Percentiles rank a stretch among this genome's conserved stretches.
These are phyloP conservation scores for Paraurostyla sp. DNA, from an alignment of 73 alveolate species.

Conservation along the genomic window DNA sequence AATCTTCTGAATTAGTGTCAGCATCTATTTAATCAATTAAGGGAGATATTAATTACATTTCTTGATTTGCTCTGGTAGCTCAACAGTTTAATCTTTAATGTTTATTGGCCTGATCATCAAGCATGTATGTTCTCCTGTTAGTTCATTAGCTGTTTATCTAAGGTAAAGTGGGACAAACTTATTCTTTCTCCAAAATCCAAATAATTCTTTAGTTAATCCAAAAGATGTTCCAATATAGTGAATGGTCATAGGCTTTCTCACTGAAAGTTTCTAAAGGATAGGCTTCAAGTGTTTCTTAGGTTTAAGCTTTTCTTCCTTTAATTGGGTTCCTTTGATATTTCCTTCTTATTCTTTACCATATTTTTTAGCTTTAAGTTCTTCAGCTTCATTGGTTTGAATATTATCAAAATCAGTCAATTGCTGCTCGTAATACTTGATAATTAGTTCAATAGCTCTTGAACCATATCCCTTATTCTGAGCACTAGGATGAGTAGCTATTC, in stretches of 20 bases:
- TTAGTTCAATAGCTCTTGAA: slow-evolving; percentile 90
- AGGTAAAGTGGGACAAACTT: slow-evolving; percentile 97
- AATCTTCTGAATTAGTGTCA: slow-evolving; percentile 66
- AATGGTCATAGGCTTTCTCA: slow-evolving; percentile 90
- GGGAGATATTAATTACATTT: slow-evolving; percentile 71
- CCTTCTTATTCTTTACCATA: background rate
- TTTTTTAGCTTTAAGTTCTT: slow-evolving; percentile 28
- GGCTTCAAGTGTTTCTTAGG: slow-evolving; percentile 91
- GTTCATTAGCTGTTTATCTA: slow-evolving; percentile 88
- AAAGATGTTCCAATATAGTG: slow-evolving; percentile 96
- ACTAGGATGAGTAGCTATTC: slow-evolving; percentile 99
- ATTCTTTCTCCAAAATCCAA: slow-evolving; percentile 97
- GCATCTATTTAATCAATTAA: slow-evolving; percentile 59
- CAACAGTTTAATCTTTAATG: slow-evolving; percentile 55
- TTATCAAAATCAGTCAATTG: slow-evolving; percentile 83
- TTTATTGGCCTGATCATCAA: slow-evolving; percentile 93
- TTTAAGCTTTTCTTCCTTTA: slow-evolving; percentile 69
- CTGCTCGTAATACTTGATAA: slow-evolving; percentile 89
- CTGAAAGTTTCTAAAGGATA: slow-evolving; percentile 93
- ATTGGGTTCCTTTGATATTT: slow-evolving; percentile 8
- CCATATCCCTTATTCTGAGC: slow-evolving; percentile 99
- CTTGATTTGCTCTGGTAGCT: slow-evolving; percentile 51
- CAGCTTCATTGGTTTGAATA: slow-evolving; percentile 74
- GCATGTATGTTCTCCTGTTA: slow-evolving; percentile 99
- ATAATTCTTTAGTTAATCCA: slow-evolving; percentile 94